Evolutionary conservation across 2,329 filamentous ascomycete genomes (phyloP), one percentile per base, ranked within the genome.

Genomic region (Stemphylium beticola): DNA sequence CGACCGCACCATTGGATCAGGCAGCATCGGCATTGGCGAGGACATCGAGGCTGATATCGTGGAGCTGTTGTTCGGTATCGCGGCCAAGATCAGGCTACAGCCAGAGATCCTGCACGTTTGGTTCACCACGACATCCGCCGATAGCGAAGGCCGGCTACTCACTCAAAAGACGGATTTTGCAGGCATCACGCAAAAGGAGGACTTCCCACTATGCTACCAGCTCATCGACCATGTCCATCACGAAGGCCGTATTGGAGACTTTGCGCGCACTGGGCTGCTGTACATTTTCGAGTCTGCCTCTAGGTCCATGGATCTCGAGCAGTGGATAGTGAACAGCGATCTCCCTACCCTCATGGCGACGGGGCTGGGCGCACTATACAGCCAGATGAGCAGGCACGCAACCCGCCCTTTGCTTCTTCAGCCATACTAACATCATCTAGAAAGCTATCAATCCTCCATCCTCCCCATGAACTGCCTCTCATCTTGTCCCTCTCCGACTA

Each of bases 311-410:
- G 84, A 87, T 1, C 76, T 99, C 55, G 95, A 99, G 77, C 90
- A 92, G 68, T 99, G 95, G 95, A 91, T 99, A 61, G 92, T 98
- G 41, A 93, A 96, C 72, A 97, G 93, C 74, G 95, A 99, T 73
- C 81, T 99, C 47, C 95, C 95, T 11, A 98, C 95, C 0, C 81
- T 98, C 61, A 98, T 99, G 95, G 95, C 95, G 3, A 98, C 92
- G 0, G 95, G 95, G 0, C 79, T 99, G 0, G 95, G 95, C 14
- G 95, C 87, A 9, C 85, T 82, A 69, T 89, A 89, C 73, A 89
- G 87, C 66, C 86, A 89, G 66, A 76, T 89, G 55, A 87, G 85
- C 73, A 83, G 85, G 79, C 83, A 56, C 63, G 76, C 12, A 17
- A 32, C 12, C n/a, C 5, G 7, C 32, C 17, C 10, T 26, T 9